phyloP scores from a whole-genome alignment of 495 filamentous ascomycete genomes.

The Hyaloscypha bicolor region DNA sequence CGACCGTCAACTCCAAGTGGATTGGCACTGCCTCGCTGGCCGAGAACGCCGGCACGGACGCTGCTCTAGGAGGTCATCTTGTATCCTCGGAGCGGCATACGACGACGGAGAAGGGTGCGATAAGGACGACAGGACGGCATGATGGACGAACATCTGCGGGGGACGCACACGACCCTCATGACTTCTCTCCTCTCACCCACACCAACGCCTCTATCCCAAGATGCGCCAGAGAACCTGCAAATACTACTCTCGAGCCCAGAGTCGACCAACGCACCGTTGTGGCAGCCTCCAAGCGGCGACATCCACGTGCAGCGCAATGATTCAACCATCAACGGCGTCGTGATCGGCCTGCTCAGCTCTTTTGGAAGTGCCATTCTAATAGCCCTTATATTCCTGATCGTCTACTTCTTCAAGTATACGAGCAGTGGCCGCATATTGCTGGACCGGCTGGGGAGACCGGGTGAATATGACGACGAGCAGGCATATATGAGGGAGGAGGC shows the following conservation, averaged over 20 bases:
- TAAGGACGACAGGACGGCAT: slow-evolving; percentile 17
- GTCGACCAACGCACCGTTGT: not conserved
- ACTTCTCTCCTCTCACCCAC: slow-evolving; percentile 17
- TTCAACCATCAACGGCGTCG: slow-evolving; percentile 67
- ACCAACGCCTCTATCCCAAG: not conserved
- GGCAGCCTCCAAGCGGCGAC: not conserved
- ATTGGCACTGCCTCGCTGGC: slow-evolving; percentile 22
- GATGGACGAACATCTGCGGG: slow-evolving; percentile 29
- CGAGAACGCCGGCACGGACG: slow-evolving; percentile 23
- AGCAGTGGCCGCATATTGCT: slow-evolving; percentile 86
- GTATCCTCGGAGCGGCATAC: not conserved
- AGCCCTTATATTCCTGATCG: slow-evolving; percentile 74
- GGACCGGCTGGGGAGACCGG: slow-evolving; percentile 89
- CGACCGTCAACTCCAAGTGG: not conserved
- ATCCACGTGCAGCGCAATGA: slow-evolving; percentile 27
- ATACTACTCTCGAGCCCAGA: not conserved
- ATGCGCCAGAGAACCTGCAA: slow-evolving; percentile 9
- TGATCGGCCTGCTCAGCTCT: slow-evolving; percentile 95
- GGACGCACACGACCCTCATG: slow-evolving; percentile 24
- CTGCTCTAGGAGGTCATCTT: not conserved
- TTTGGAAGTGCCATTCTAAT: slow-evolving; percentile 91
- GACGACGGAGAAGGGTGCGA: slow-evolving; percentile 5
- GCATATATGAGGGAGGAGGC: slow-evolving; percentile 90
- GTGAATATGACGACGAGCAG: slow-evolving; percentile 98
- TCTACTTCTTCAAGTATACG: slow-evolving; percentile 96